These are phyloP conservation scores for Teunomyces stri DNA, from an alignment of 805 yeast genomes.

Conservation along the genomic window DNA sequence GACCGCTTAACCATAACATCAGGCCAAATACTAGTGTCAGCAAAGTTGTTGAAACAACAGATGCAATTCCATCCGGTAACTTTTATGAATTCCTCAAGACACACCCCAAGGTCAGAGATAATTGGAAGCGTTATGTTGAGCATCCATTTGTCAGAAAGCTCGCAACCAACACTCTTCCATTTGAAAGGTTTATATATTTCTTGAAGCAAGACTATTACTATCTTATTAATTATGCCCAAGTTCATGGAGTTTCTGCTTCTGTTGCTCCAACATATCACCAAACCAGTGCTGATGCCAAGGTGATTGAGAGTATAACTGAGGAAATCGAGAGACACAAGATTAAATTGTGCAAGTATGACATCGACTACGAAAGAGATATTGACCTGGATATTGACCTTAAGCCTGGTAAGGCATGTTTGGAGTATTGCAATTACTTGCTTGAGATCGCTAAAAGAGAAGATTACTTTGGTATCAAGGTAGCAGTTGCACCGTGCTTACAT, in stretches of 20 bases:
- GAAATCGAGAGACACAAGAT: slow-evolving; percentile 58
- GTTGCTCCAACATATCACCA: slow-evolving; percentile 56
- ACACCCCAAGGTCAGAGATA: slow-evolving; percentile 53
- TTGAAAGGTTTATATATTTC: slow-evolving; percentile 51
- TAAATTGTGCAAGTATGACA: slow-evolving; percentile 44
- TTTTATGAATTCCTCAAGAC: slow-evolving; percentile 46
- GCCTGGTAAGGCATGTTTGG: slow-evolving; percentile 56
- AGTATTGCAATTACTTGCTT: slow-evolving; percentile 59
- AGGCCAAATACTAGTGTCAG: slow-evolving; percentile 18
- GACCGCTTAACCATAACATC: slow-evolving; percentile 72
- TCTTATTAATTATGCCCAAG: slow-evolving; percentile 62
- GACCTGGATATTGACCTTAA: slow-evolving; percentile 43
- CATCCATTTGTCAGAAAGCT: slow-evolving; percentile 61
- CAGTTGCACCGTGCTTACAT: slow-evolving; percentile 71
- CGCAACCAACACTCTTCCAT: slow-evolving; percentile 50
- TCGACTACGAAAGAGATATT: slow-evolving; percentile 32
- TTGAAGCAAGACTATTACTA: slow-evolving; percentile 68
- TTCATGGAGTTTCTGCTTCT: slow-evolving; percentile 62
- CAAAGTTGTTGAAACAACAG: slow-evolving; percentile 7
- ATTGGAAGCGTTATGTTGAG: slow-evolving; percentile 57
- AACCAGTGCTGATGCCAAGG: slow-evolving; percentile 48
- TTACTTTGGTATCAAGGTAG: slow-evolving; percentile 63
- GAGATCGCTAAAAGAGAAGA: slow-evolving; percentile 52
- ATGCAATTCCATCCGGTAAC: neutral
- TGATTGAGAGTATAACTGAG: slow-evolving; percentile 48